Evolutionary conservation across 2,329 filamentous ascomycete genomes (phyloP).

Genomic region (Penicillium fuscoglaucum): DNA sequence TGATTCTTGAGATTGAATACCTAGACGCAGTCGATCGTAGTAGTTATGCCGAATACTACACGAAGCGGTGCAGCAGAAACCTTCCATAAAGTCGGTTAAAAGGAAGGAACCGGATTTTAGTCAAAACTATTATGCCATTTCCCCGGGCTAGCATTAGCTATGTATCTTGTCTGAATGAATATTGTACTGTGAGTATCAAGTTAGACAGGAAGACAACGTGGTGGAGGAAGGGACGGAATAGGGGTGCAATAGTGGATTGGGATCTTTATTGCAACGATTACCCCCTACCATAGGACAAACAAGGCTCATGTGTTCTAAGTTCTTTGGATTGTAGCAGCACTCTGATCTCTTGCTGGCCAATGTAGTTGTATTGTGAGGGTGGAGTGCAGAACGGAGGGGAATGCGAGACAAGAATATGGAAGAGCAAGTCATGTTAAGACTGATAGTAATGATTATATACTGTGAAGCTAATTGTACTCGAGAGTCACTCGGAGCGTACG

Average conservation of each 20-base stretch:
- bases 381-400: not conserved
- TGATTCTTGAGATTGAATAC: not conserved
- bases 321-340: not conserved
- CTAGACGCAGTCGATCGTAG: too few relatives aligned
- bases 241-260: not conserved
- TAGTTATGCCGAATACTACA: not conserved
- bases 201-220: not conserved
- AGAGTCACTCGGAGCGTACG: conserved; percentile 4
- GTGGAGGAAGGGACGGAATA: not conserved
- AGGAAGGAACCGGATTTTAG: not conserved
- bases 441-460: not conserved
- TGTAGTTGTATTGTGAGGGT: not conserved
- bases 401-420: not conserved
- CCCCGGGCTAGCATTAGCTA: not conserved
- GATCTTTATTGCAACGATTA: not conserved
- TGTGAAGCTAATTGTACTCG: conserved; percentile 2
- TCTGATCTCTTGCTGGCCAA: not conserved
- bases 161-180: not conserved
- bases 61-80: not conserved
- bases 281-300: not conserved
- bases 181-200: not conserved
- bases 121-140: not conserved
- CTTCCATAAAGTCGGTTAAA: not conserved
- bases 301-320: not conserved
- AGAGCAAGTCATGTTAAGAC: not conserved